These are phyloP conservation scores for Candida tallmaniae DNA, from an alignment of 805 yeast genomes.

Conservation along the genomic window DNA sequence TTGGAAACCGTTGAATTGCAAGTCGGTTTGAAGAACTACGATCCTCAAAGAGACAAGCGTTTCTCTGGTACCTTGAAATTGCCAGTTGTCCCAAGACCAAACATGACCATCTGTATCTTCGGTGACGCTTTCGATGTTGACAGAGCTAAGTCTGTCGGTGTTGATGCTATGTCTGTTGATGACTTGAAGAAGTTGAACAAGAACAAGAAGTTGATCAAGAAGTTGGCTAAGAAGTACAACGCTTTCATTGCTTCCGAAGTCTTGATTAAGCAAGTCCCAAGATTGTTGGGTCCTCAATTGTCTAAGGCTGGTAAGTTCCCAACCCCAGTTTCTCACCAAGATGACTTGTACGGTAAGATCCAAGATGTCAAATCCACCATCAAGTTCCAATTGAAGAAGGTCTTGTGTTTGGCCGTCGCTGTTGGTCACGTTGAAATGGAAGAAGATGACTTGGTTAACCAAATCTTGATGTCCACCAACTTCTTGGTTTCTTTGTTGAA, in stretches of 20 bases:
- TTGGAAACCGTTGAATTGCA: slow-evolving; percentile 99
- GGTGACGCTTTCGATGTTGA: slow-evolving; percentile 99
- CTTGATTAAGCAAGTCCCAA: slow-evolving; percentile 99
- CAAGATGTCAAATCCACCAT: slow-evolving; percentile 98
- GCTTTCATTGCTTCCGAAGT: slow-evolving; percentile 99
- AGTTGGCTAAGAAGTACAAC: slow-evolving; percentile 99
- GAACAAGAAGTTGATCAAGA: slow-evolving; percentile 99
- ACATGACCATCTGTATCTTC: slow-evolving; percentile 99
- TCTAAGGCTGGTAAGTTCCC: slow-evolving; percentile 99
- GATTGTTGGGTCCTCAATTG: slow-evolving; percentile 99
- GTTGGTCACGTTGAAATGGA: slow-evolving; percentile 99
- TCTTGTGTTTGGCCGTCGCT: slow-evolving; percentile 98
- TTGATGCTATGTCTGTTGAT: slow-evolving; percentile 99
- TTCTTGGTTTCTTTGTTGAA: slow-evolving; percentile 97
- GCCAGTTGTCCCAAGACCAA: slow-evolving; percentile 99
- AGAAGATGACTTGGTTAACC: slow-evolving; percentile 93
- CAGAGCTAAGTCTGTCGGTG: slow-evolving; percentile 99
- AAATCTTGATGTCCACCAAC: slow-evolving; percentile 98
- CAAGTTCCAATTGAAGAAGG: slow-evolving; percentile 99
- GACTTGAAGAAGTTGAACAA: slow-evolving; percentile 99
- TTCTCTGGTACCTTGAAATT: slow-evolving; percentile 99
- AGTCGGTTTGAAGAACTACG: slow-evolving; percentile 99
- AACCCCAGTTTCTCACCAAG: slow-evolving; percentile 99
- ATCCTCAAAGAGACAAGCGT: slow-evolving; percentile 99
- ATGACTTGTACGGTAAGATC: slow-evolving; percentile 94